Evolutionary conservation across 306 rosid species (phyloP).

Genomic region (Prinsepia uniflora): DNA sequence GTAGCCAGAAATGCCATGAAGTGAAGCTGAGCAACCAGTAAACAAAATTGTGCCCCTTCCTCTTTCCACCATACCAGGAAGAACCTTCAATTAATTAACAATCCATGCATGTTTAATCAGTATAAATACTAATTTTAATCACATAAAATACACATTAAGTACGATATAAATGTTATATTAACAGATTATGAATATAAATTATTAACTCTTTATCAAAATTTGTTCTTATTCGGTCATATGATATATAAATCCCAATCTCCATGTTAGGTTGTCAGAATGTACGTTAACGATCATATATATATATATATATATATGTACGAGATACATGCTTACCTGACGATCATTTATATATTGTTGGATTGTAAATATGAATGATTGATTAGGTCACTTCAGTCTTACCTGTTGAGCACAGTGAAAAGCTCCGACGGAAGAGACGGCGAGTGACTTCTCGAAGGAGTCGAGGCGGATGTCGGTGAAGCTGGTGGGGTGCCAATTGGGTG

Average conservation of each 20-base stretch:
- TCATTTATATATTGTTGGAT: neutral
- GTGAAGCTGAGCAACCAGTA: slow-evolving; percentile 85
- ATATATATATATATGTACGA: too few species aligned
- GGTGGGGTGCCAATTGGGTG: slow-evolving; percentile 38
- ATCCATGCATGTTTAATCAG: neutral
- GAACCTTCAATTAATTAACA: slow-evolving; percentile 41
- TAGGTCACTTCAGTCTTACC: slow-evolving; percentile 25
- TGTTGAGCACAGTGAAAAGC: slow-evolving; percentile 96
- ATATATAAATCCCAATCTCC: too few species aligned
- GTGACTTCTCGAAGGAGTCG: slow-evolving; percentile 66
- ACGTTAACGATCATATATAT: too few species aligned
- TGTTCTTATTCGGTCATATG: neutral
- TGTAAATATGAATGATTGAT: slow-evolving; percentile 30
- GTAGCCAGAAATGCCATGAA: slow-evolving; percentile 72
- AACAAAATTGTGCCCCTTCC: slow-evolving; percentile 90
- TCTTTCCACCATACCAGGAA: slow-evolving; percentile 89
- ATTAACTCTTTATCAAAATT: neutral
- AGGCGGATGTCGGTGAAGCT: slow-evolving; percentile 48
- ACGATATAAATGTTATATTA: too few species aligned
- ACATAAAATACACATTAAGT: neutral
- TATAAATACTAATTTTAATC: neutral
- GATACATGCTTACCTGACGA: neutral
- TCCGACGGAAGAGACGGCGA: slow-evolving; percentile 76
- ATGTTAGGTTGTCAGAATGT: neutral
- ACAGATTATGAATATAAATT: neutral